Evolutionary conservation across 371 early-diverging fungal genomes (phyloP).

Genomic region (Apophysomyces variabilis): DNA sequence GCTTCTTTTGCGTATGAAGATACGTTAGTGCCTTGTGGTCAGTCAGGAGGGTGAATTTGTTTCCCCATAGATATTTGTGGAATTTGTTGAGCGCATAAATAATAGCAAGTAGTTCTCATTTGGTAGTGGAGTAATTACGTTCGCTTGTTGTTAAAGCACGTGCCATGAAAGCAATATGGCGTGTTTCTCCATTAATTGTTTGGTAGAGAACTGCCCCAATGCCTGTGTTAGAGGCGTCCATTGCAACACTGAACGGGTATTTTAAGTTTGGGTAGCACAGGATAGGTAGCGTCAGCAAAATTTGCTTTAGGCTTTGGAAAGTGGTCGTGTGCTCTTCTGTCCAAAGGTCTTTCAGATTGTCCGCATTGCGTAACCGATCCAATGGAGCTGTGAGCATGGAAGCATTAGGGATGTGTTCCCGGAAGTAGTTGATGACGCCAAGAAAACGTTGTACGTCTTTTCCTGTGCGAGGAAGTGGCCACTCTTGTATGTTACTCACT

Average conservation of each 20-base stretch:
- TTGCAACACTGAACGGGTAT: conserved; percentile 34
- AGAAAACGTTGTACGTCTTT: too few relatives aligned
- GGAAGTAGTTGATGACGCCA: too few relatives aligned
- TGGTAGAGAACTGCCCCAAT: conserved; percentile 42
- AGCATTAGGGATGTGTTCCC: too few relatives aligned
- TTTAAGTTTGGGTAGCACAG: too few relatives aligned
- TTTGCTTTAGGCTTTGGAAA: too few relatives aligned
- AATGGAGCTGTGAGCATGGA: conserved; percentile 28
- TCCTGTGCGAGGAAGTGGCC: too few relatives aligned
- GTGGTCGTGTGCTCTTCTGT: too few relatives aligned
- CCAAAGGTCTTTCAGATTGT: too few relatives aligned
- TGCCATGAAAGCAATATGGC: conserved; percentile 27
- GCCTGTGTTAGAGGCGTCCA: conserved; percentile 45
- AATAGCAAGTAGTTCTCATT: conserved; percentile 21
- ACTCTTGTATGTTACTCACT: too few relatives aligned
- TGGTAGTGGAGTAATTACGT: conserved; percentile 18
- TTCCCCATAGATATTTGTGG: conserved; percentile 38
- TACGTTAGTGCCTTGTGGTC: conserved; percentile 29
- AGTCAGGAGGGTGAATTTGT: conserved; percentile 23
- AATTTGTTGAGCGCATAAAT: conserved; percentile 21
- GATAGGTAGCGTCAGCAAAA: too few relatives aligned
- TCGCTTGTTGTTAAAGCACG: conserved; percentile 18
- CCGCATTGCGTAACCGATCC: conserved; percentile 26
- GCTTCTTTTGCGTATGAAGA: conserved; percentile 25
- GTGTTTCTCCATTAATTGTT: conserved; percentile 9